Percentiles rank a stretch among this genome's conserved stretches.
Conservation (phyloP, 2,329 filamentous ascomycete genomes). For the Colletotrichum lini region DNA sequence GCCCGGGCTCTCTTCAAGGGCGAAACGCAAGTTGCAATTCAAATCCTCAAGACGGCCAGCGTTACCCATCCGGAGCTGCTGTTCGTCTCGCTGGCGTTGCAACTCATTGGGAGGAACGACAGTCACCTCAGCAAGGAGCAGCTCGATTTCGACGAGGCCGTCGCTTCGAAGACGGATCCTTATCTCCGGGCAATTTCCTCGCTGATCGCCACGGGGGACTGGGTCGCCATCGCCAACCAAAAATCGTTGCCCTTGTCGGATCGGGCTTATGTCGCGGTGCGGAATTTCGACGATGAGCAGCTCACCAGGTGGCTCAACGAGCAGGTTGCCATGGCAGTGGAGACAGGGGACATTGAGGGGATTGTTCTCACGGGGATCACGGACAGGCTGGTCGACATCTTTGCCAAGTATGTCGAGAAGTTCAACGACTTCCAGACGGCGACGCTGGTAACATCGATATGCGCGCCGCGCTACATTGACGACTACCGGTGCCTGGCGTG, state of each 20-base stretch:
- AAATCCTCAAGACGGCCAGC: conserved; percentile 78
- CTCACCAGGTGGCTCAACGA: conserved; percentile 78
- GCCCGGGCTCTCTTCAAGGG: conserved; percentile 83
- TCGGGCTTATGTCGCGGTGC: conserved; percentile 80
- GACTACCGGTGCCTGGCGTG: conserved; percentile 83
- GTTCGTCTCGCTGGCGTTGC: conserved; percentile 77
- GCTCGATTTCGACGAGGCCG: conserved; percentile 71
- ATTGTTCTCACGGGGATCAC: conserved; percentile 84
- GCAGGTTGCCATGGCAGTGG: conserved; percentile 72
- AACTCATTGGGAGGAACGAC: conserved; percentile 70
- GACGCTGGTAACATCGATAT: conserved; percentile 80
- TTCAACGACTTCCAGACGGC: conserved; percentile 86
- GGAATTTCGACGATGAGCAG: conserved; percentile 73
- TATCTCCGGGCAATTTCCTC: conserved; percentile 86
- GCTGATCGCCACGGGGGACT: conserved; percentile 82
- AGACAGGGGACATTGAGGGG: conserved; percentile 81
- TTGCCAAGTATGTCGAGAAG: conserved; percentile 81
- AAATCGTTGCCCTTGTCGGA: conserved; percentile 81
- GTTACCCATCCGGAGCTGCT: conserved; percentile 74
- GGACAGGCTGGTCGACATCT: conserved; percentile 79
- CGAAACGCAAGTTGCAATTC: conserved; percentile 76
- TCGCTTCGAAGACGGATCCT: conserved; percentile 78
- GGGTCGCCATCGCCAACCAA: conserved; percentile 81
- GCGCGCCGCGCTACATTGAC: conserved; percentile 81
- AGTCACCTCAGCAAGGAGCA: conserved; percentile 61